Evolutionary conservation across 805 yeast species (phyloP).

Genomic region (Candida taoyuanica): DNA sequence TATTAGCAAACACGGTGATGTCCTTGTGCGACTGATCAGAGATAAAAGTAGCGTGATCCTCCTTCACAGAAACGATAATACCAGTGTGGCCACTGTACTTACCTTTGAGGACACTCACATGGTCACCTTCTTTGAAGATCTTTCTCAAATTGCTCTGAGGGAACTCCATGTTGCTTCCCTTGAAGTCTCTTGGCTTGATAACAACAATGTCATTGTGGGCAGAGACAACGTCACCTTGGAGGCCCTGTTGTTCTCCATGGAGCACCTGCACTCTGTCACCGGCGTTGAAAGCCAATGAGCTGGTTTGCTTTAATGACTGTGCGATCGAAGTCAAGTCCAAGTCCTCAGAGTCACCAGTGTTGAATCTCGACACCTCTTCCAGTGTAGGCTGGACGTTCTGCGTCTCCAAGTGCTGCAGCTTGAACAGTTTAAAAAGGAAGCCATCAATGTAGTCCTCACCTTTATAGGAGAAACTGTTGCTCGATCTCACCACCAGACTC

Average conservation of each 20-base stretch:
- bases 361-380: constrained; percentile 82
- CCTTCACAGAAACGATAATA: constrained; percentile 75
- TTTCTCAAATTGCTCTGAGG: constrained; percentile 82
- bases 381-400: constrained; percentile 80
- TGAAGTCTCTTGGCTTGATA: constrained; percentile 40
- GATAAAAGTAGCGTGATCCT: constrained; percentile 83
- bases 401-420: constrained; percentile 74
- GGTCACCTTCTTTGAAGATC: constrained; percentile 87
- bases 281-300: constrained; percentile 68
- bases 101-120: constrained; percentile 88
- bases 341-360: constrained; percentile 69
- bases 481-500: constrained; percentile 61
- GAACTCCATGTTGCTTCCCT: constrained; percentile 61
- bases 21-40: constrained; percentile 88
- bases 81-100: constrained; percentile 93
- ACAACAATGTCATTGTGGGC: constrained; percentile 61
- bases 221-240: constrained; percentile 72
- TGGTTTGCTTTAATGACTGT: constrained; percentile 68
- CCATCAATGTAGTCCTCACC: constrained; percentile 92
- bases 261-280: constrained; percentile 92
- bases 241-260: constrained; percentile 90
- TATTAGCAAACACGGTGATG: constrained; percentile 88
- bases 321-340: constrained; percentile 85
- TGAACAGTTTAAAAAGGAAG: constrained; percentile 79
- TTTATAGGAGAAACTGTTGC: constrained; percentile 63